phyloP scores from a whole-genome alignment of 257 asterid species.

The Solanum pinnatisectum region DNA sequence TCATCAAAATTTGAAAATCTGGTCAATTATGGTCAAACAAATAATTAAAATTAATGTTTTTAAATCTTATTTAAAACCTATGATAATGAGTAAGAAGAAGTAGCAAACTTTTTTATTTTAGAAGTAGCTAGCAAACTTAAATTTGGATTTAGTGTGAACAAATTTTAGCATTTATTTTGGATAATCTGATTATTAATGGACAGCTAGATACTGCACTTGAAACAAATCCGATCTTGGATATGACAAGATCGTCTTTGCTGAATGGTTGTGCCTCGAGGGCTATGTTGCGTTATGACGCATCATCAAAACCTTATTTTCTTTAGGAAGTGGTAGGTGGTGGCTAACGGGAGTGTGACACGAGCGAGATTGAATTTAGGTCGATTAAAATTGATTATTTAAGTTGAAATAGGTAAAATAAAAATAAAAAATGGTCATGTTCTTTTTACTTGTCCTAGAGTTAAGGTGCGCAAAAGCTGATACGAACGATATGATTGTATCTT shows the following conservation, averaged over 20 bases:
- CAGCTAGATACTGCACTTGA: not conserved
- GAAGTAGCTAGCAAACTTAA: no score
- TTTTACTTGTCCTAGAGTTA: fast-evolving
- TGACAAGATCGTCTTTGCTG: not conserved
- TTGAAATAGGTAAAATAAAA: no score
- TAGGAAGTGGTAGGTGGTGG: not conserved
- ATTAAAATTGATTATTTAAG: no score
- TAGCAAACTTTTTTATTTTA: no score
- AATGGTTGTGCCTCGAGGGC: not conserved
- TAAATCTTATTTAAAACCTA: not conserved
- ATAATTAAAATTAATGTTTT: no score
- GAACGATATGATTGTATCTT: fast-evolving
- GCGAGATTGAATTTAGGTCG: no score
- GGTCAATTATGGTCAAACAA: no score
- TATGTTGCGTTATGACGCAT: not conserved
- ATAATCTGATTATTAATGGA: not conserved
- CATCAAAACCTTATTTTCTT: not conserved
- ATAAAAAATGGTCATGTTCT: no score
- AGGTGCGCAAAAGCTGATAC: fast-evolving
- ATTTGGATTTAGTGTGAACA: not conserved
- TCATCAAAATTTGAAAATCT: not conserved
- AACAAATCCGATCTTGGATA: not conserved
- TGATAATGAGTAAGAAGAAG: not conserved
- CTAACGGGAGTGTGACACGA: fast-evolving
- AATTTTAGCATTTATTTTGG: not conserved